Base-by-base conservation (phyloP, 2,329 filamentous ascomycete species). In the Hypoxylon sp. region DNA sequence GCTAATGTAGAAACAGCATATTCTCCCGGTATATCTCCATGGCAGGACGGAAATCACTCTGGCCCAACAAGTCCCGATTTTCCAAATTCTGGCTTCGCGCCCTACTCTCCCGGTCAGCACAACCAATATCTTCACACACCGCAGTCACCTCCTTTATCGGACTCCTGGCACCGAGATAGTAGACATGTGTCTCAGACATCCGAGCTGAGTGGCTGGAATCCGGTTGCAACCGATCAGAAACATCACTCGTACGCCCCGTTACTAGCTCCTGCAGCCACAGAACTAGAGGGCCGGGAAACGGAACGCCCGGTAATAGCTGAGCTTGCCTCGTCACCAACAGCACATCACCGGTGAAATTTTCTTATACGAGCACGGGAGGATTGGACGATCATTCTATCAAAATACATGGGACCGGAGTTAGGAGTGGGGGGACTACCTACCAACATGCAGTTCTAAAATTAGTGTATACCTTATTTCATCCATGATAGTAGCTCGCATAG, bases 141-240 rank as follows among this genome's bases (percentile, higher is more conserved):
- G 5, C 59, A 61, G 3, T 59, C 63, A 4, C 58, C 61, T n/a
- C 51, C 52, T 10, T 51, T 52, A 4, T 17, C 64, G 8, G 67
- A 67, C 8, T 39, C 62, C 5, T 71, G 64, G 62, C 62, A 58
- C 13, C 39, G 33, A 13, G 62, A 68, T 29, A 65, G 44, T 26
- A 60, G 67, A 13, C 69, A 71, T 26, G 35, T 63, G 19, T 73
- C 71, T 3, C 65, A 70, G 29, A 52, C 62, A 22, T 69, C 70
- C 5, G 65, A 63, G 13, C 26, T 67, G 37, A 67, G 68, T 35
- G 66, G 65, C 10, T 72, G 67, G 70, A 65, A 42, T 33, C 17
- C 59, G 1, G 29, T 37, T 9, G 19, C 44, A 10, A 33, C 29
- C n/a, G 59, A 64, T 24, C 37, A 51, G 13, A 68, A 70, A n/a